Conservation (phyloP, 2,329 filamentous ascomycete genomes). For the Monilinia fructigena region DNA sequence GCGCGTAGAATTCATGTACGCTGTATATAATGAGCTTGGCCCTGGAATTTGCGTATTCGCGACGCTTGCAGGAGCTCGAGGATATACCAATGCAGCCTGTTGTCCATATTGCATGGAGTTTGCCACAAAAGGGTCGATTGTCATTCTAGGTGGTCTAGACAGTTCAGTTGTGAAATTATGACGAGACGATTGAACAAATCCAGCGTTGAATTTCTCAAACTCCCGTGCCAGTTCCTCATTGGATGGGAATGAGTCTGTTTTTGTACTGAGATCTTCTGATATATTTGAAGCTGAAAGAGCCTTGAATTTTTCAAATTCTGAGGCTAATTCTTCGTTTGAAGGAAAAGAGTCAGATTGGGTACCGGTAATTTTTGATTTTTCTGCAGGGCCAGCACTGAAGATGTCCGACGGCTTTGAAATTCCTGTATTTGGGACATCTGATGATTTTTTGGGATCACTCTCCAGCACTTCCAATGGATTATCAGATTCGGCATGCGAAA, state of each 20-base stretch:
- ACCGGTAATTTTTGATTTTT: neutral
- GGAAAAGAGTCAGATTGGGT: neutral
- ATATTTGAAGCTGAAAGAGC: neutral
- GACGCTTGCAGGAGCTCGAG: neutral
- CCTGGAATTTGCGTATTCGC: neutral
- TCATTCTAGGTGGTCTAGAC: neutral
- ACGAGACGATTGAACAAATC: neutral
- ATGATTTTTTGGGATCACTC: neutral
- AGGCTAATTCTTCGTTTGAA: neutral
- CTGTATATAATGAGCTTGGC: neutral
- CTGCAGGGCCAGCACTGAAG: neutral
- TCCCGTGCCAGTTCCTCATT: constrained; percentile 8
- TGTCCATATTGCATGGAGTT: neutral
- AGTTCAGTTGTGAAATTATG: neutral
- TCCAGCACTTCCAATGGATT: neutral
- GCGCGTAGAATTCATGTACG: neutral
- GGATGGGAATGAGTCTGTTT: neutral
- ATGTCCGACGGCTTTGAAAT: neutral
- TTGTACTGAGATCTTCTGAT: neutral
- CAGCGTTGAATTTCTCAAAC: constrained; percentile 12
- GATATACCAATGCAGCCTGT: neutral
- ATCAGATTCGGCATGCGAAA: neutral
- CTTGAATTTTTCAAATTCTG: constrained; percentile 10
- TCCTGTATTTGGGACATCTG: neutral
- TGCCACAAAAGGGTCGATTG: neutral